phyloP scores from a whole-genome alignment of 805 yeast species.

The Candida ipomoeae region DNA sequence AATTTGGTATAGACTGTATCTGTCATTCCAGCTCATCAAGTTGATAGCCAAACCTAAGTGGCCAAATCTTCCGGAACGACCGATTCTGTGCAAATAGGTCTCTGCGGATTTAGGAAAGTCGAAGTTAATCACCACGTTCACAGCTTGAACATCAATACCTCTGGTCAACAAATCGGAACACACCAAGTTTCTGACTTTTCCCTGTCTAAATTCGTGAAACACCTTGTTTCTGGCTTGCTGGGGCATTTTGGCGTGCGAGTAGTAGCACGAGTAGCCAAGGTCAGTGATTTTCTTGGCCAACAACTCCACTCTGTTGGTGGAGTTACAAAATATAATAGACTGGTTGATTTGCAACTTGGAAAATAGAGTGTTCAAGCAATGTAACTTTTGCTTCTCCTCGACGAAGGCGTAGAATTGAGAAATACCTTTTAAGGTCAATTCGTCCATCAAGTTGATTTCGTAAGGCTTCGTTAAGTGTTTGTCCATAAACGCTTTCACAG shows the following conservation, averaged over 20 bases:
- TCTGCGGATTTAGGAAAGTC: slow-evolving; percentile 98
- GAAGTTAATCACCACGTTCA: slow-evolving; percentile 94
- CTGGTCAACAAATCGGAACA: slow-evolving; percentile 96
- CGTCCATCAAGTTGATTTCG: slow-evolving; percentile 97
- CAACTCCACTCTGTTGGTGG: slow-evolving; percentile 92
- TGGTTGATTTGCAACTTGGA: slow-evolving; percentile 94
- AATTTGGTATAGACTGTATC: slow-evolving; percentile 87
- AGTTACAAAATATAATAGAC: slow-evolving; percentile 94
- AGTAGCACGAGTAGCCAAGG: slow-evolving; percentile 92
- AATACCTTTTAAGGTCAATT: slow-evolving; percentile 90
- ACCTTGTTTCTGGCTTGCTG: slow-evolving; percentile 96
- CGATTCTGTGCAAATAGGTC: slow-evolving; percentile 95
- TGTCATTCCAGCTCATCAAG: slow-evolving; percentile 93
- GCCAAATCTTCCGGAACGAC: slow-evolving; percentile 98
- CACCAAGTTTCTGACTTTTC: slow-evolving; percentile 93
- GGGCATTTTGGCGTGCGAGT: slow-evolving; percentile 96
- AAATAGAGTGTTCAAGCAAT: slow-evolving; percentile 91
- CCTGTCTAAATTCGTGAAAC: slow-evolving; percentile 97
- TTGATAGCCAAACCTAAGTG: slow-evolving; percentile 97
- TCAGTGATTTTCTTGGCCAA: slow-evolving; percentile 95
- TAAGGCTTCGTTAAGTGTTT: slow-evolving; percentile 85
- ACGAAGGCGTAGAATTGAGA: slow-evolving; percentile 98
- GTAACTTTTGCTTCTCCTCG: slow-evolving; percentile 92
- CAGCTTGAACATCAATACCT: slow-evolving; percentile 99
- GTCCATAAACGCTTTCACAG: slow-evolving; percentile 90